Percentiles rank a stretch among this genome's conserved stretches.
Evolutionary conservation across 768 basidiomycete genomes (phyloP).

Genomic region (Tubosaeta brunneosetosa): DNA sequence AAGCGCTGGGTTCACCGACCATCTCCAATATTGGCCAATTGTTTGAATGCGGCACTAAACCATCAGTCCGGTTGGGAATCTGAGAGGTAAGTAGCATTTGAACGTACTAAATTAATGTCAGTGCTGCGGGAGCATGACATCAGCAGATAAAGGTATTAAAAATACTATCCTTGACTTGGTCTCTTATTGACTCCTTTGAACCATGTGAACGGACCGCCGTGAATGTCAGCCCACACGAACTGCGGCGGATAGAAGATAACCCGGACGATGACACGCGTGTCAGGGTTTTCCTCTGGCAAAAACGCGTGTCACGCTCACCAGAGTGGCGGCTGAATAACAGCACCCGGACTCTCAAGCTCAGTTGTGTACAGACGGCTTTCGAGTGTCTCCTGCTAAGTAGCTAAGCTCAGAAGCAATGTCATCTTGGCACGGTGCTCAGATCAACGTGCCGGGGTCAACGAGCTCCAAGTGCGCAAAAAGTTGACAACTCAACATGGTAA

Average conservation of each 20-base stretch:
- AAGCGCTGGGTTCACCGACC: too few species aligned
- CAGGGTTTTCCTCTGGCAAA: not conserved
- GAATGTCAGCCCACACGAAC: not conserved
- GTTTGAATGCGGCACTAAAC: too few species aligned
- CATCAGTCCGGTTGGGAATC: too few species aligned
- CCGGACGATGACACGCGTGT: not conserved
- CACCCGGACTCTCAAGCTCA: too few species aligned
- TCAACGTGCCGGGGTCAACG: slow-evolving; percentile 24
- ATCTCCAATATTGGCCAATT: too few species aligned
- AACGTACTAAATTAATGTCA: not conserved
- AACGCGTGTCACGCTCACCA: not conserved
- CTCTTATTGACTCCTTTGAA: not conserved
- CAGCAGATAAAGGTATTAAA: not conserved
- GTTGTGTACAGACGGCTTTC: not conserved
- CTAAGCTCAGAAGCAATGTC: not conserved
- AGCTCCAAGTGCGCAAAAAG: slow-evolving; percentile 10
- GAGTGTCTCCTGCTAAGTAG: not conserved
- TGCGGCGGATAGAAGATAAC: not conserved
- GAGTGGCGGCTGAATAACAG: not conserved
- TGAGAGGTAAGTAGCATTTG: not conserved
- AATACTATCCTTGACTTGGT: not conserved
- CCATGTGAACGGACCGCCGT: not conserved
- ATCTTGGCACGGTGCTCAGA: slow-evolving; percentile 10
- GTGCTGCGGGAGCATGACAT: too few species aligned
- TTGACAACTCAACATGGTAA: slow-evolving; percentile 24